Evolutionary conservation across 192 early-diverging fungal species (phyloP), one percentile per base, ranked within the genome.

Genomic region (Coemansia sp.): DNA sequence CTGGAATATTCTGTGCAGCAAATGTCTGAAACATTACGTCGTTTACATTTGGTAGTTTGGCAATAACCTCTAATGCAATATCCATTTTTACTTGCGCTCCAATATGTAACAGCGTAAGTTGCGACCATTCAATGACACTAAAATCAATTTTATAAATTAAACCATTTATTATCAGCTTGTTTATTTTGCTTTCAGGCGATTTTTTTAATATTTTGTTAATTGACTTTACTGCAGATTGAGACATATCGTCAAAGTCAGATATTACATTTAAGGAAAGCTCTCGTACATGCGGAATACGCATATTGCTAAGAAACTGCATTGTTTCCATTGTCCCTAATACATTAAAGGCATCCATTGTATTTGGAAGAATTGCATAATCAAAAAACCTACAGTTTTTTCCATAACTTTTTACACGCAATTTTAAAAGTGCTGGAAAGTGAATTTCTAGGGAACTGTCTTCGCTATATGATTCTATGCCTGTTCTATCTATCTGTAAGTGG

Each of bases 131-230:
- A 23, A 54, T 50, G 33, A 11, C 24, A 2, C 21, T 4, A 3
- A 25, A 25, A 21, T 67, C 57, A 52, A 67, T 51, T 32, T 20
- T 6, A 24, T 59, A 33, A n/a, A 57, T 22, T 6, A 59, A 36
- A 4, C 59, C 55, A 10, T 52, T 20, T 14, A 67, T 24, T 22
- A 17, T 33, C 8, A 58, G 4, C 3, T 39, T 30, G 9, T 23
- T 23, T 1, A 39, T 57, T 5, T 20, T 10, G 23, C 21, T 8
- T 5, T 4, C 21, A 1, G n/a, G 14, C 7, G 57, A 6, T 29
- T 31, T 59, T 21, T 24, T 20, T 10, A 59, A 19, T 24, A 67
- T 67, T 8, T 29, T n/a, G 30, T 67, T 67, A 51, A 67, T 57
- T 0, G 57, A 29, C 5, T 39, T 22, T 27, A 59, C 32, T 10